A percentile compares a stretch with the other conserved stretches of the same genome.
phyloP scores from a whole-genome alignment of 805 yeast species.

The Brettanomyces anomalus region DNA sequence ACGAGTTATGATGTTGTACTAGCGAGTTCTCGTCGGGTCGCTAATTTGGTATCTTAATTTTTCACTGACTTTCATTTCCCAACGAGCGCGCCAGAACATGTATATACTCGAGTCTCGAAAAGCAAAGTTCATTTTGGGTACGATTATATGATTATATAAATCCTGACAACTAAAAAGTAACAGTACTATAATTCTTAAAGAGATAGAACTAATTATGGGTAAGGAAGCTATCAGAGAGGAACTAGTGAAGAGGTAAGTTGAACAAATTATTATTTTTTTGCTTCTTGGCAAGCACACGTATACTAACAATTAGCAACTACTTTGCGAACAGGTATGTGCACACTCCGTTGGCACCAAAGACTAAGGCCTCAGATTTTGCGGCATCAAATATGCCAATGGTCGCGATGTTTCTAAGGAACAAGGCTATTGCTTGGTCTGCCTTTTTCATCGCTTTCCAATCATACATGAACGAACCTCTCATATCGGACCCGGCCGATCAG shows the following conservation, averaged over 20 bases:
- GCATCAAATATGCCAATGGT: slow-evolving; percentile 53
- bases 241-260: slow-evolving; percentile 19
- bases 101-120: too few relatives aligned
- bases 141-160: too few relatives aligned
- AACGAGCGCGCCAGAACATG: too few relatives aligned
- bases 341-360: slow-evolving; percentile 36
- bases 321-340: slow-evolving; percentile 36
- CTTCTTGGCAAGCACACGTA: neutral
- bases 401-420: slow-evolving; percentile 53
- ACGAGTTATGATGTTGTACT: too few relatives aligned
- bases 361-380: slow-evolving; percentile 36
- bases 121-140: too few relatives aligned
- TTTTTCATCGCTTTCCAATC: slow-evolving; percentile 43
- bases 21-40: too few relatives aligned
- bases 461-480: slow-evolving; percentile 31
- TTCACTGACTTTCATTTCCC: neutral
- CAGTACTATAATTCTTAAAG: neutral
- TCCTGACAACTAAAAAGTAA: too few relatives aligned
- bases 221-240: slow-evolving; percentile 24
- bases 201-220: slow-evolving; percentile 8
- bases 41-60: neutral
- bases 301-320: slow-evolving; percentile 23
- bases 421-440: slow-evolving; percentile 47
- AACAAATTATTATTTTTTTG: neutral
- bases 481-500: slow-evolving; percentile 18